Percentiles rank a stretch among this genome's conserved stretches.
These are phyloP conservation scores for Cicer bijugum DNA, from an alignment of 306 rosid genomes.

Conservation along the genomic window DNA sequence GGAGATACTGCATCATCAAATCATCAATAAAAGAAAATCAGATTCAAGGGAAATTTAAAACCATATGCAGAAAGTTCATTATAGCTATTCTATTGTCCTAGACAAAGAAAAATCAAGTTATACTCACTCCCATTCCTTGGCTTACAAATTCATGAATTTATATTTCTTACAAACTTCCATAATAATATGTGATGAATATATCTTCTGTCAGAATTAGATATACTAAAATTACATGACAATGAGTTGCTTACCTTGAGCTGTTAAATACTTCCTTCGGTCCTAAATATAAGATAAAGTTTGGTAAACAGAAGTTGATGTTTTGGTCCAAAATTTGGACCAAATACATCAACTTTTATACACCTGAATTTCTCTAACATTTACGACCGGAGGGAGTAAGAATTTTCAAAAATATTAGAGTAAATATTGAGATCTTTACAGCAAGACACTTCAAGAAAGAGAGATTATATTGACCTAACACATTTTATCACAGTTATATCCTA, in stretches of 20 bases:
- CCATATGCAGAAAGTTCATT: constrained; percentile 2
- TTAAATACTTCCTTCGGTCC: neutral
- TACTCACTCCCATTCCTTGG: constrained; percentile 16
- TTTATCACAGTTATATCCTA: constrained; percentile 13
- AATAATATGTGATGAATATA: constrained; percentile 13
- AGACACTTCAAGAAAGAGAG: neutral
- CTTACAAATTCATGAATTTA: constrained; percentile 34
- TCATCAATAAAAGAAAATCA: constrained; percentile 39
- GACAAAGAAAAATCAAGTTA: constrained; percentile 36
- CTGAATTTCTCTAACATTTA: too few relatives aligned
- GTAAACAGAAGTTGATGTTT: too few relatives aligned
- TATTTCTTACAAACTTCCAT: constrained; percentile 11
- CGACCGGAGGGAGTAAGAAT: neutral
- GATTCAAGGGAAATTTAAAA: constrained; percentile 32
- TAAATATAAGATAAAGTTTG: too few relatives aligned
- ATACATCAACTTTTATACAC: too few relatives aligned
- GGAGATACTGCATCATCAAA: constrained; percentile 69
- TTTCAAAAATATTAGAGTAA: constrained; percentile 11
- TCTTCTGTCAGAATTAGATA: neutral
- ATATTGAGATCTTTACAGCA: constrained; percentile 26
- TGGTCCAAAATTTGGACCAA: too few relatives aligned
- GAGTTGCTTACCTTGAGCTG: neutral
- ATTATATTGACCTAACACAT: constrained; percentile 24
- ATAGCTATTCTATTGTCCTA: constrained; percentile 12
- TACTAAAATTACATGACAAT: constrained; percentile 4